Base-by-base conservation (phyloP, 176 grass and related monocot species). In the Elaeis guineensis region DNA sequence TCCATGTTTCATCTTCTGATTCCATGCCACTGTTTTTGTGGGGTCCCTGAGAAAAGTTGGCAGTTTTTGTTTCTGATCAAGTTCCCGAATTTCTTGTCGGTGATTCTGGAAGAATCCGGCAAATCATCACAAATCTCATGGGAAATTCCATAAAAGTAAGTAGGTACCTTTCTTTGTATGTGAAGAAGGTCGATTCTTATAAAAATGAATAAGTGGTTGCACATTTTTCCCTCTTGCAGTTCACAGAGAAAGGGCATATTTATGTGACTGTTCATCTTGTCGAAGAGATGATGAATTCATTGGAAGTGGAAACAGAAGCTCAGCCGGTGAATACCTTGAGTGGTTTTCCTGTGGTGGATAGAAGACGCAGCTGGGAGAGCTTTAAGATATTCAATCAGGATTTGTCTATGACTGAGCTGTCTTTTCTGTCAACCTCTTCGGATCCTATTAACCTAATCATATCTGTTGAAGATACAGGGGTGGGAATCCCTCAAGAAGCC, bases 401-500 rank as follows among this genome's bases (percentile, higher is more conserved):
- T 14, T 53, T 75, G 52, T 62, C 81, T 65, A 65, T 67, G 8
- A 70, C 79, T 64, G 87, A 89, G 62, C 55, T 57, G 44, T 23
- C 76, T 76, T 88, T 65, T 73, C 12, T 71, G 7, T 71, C 82
- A 5, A 49, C 49, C 61, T 61, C 77, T 63, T 80, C 85, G 62
- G 85, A 92, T 61, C 71, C 70, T 51, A 83, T 98, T 79, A 89
- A 69, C 49, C 70, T 98, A 58, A 76, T 98, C 52, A 77, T 93
- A 86, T 93, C 94, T 21, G 94, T 98, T 80, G 94, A 98, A 75
- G 94, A 98, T 76, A 98, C 94, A 3, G 94, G 94, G 21, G 82
- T 79, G 9, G 94, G 94, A 32, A 98, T 98, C 65, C 94, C 94
- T 4, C 65, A 17, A 30, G 94, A 98, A 67, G 81, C 94, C 17